A percentile compares a stretch with the other conserved stretches of the same genome.
Evolutionary conservation across 176 grass and related monocot genomes (phyloP).

Genomic region (Eleusine coracana): DNA sequence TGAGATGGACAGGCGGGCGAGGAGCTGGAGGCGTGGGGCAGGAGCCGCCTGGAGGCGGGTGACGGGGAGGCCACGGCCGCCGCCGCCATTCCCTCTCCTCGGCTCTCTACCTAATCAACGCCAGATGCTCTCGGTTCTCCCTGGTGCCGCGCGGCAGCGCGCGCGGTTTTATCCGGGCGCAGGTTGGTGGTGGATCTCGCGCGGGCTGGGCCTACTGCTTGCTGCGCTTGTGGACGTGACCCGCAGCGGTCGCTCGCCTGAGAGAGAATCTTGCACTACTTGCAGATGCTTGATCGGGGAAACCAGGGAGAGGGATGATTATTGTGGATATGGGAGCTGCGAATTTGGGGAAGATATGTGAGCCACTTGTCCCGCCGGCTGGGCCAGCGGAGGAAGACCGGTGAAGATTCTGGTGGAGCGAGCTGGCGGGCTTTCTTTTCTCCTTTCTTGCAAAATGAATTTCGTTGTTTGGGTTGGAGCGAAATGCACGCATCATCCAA

Average conservation of each 20-base stretch:
- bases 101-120: neutral
- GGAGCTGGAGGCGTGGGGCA: neutral
- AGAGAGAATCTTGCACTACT: neutral
- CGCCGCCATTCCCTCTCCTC: slow-evolving; percentile 28
- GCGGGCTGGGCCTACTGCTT: neutral
- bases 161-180: neutral
- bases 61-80: slow-evolving; percentile 43
- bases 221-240: neutral
- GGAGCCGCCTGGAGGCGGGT: slow-evolving; percentile 29
- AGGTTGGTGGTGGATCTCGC: neutral
- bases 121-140: neutral
- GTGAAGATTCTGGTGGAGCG: neutral
- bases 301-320: neutral
- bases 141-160: neutral
- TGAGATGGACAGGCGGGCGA: slow-evolving; percentile 1
- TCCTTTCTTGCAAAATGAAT: no score
- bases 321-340: neutral
- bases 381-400: neutral
- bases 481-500: no score
- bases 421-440: no score
- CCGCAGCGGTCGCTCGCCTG: neutral
- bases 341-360: neutral
- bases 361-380: neutral
- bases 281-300: neutral
- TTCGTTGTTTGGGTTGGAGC: no score